Base-by-base conservation (phyloP, 106 monocot genomes). In the Acorus calamus region DNA sequence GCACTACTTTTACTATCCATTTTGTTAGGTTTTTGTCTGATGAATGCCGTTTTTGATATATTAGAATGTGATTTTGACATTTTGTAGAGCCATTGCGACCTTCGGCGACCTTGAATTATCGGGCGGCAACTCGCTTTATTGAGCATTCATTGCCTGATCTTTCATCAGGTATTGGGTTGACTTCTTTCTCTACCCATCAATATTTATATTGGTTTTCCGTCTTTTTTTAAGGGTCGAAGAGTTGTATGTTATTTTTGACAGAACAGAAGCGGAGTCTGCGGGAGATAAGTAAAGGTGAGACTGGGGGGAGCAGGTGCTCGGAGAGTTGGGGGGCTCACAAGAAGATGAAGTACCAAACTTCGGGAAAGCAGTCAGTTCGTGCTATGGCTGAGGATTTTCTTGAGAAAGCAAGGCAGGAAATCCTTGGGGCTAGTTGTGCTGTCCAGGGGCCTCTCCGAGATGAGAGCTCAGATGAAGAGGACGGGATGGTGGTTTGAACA, bases 71-170 rank as follows among this genome's bases (percentile, higher is more conserved):
- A 4, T 56, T 47, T 8, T 14, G 6, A 44, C 47, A 2, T 46
- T 41, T 57, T 66, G 11, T 66, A 94, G 94, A 79, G 60, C 94
- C 94, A 60, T 69, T 94, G 63, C 73, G 75, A 11, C 94, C 86
- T 43, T 83, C 89, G 4, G 75, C 89, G 48, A 81, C 59, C 56
- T 49, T 94, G 55, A 89, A 94, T 73, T 63, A 50, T 54, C 76
- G 82, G 61, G 94, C 89, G 43, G 94, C 94, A 11, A 69, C 94
- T 0, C 74, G 94, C 3, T 89, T 94, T 72, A 89, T 94, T 55
- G 86, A 75, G 13, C 86, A 89, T 70, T 86, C 94, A 28, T 58
- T 94, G 28, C 84, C 94, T 13, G 77, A 84, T 75, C 80, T 94
- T 60, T 79, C 89, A 57, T 28, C 81, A 65, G 89, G 94, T 94